Base-by-base conservation (phyloP, 192 early-diverging fungal genomes). In the Entomortierella chlamydospora region DNA sequence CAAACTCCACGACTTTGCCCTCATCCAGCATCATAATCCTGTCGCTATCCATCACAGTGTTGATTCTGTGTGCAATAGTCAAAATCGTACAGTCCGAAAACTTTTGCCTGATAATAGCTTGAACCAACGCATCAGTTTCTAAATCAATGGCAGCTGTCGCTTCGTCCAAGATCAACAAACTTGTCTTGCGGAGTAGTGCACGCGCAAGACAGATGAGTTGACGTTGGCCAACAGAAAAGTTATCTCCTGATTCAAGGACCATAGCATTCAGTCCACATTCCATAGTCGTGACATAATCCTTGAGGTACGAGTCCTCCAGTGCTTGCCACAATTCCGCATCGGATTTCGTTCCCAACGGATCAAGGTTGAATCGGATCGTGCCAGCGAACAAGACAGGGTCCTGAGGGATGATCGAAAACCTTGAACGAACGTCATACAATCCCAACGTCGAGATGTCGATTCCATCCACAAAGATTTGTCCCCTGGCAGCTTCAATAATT, bases 51-150 rank as follows among this genome's bases (percentile, higher is more conserved):
- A 93, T 92, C 23, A 97, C 89, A 0, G 95, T 95, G 62, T 89
- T 86, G 43, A 96, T 62, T 20, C 95, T 90, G 66, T 99, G 97
- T 4, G 97, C 97, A 73, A 99, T 94, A 64, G 90, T 92, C 47
- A 99, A 74, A 53, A 97, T 82, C 9, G 97, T 98, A 33, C 88
- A 88, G 43, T 91, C 82, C n/a, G 79, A 83, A 81, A 96, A 94
- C 64, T 89, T 84, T 28, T 87, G 82, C 28, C 91, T 84, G 61
- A 98, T 96, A 0, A 95, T 92, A 18, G 82, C 74, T 86, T 98
- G 97, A 79, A 98, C 96, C 23, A 85, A 82, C 33, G 85, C 84
- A 73, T 98, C 97, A 0, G 94, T 96, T 51, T 89, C 85, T 71
- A 91, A 89, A 73, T 98, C 97, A 12, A 98, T 91, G 89, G 68